These are phyloP conservation scores for Fraxinus albicans DNA, from an alignment of 305 asterid species.

Conservation along the genomic window DNA sequence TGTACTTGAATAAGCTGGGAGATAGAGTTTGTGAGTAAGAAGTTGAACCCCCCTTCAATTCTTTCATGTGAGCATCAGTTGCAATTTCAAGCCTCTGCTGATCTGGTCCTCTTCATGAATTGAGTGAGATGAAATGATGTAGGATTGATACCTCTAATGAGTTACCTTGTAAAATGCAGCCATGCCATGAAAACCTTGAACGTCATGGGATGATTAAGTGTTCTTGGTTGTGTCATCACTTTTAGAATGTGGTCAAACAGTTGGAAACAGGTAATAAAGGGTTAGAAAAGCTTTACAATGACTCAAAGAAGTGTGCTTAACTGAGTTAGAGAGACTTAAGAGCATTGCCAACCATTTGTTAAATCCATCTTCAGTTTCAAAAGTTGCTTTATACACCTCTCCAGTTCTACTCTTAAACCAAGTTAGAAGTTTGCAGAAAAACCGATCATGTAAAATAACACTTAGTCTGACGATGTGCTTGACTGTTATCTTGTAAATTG, in stretches of 20 bases:
- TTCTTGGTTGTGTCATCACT: not conserved
- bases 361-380: not conserved
- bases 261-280: not conserved
- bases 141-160: not conserved
- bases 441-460: not conserved
- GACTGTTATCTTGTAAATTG: not conserved
- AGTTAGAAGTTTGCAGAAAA: not conserved
- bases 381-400: not conserved
- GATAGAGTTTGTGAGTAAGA: not conserved
- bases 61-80: not conserved
- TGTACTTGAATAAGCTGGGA: not conserved
- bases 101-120: not conserved
- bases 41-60: not conserved
- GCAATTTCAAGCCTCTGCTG: not conserved
- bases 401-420: not conserved
- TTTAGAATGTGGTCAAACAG: not conserved
- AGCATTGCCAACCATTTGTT: not conserved
- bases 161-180: not conserved
- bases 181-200: not conserved
- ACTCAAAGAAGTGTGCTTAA: not conserved
- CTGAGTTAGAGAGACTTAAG: not conserved
- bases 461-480: not conserved
- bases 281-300: not conserved
- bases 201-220: not conserved
- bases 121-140: not conserved